Conservation (phyloP, 805 yeast species). For the Jamesozyma piceae region DNA sequence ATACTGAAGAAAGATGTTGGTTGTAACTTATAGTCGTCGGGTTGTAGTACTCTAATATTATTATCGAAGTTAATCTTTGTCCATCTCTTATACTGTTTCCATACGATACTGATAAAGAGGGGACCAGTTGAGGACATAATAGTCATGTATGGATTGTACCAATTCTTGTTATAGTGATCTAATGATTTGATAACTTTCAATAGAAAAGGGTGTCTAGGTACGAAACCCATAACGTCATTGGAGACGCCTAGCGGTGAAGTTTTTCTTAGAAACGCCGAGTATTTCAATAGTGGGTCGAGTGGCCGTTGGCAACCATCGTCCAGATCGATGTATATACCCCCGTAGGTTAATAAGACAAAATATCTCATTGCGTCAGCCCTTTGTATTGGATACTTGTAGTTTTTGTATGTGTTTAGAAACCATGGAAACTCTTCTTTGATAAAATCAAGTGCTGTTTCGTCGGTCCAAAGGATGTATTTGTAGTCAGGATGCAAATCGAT, state of each 20-base stretch:
- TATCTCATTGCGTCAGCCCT: constrained; percentile 87
- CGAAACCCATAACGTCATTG: constrained; percentile 85
- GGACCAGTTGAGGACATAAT: constrained; percentile 95
- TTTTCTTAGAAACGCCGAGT: constrained; percentile 76
- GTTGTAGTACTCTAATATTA: constrained; percentile 53
- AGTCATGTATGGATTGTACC: constrained; percentile 79
- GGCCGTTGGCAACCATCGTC: constrained; percentile 77
- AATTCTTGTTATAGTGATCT: constrained; percentile 54
- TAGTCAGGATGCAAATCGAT: constrained; percentile 75
- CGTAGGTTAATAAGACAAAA: constrained; percentile 70
- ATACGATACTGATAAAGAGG: constrained; percentile 67
- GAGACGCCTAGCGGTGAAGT: constrained; percentile 86
- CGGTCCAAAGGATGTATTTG: constrained; percentile 83
- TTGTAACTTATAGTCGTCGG: constrained; percentile 57
- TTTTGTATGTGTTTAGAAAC: constrained; percentile 72
- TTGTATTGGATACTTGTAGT: constrained; percentile 70
- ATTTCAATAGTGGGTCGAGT: constrained; percentile 68
- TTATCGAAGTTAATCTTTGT: constrained; percentile 30
- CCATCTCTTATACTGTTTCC: constrained; percentile 80
- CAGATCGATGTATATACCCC: constrained; percentile 82
- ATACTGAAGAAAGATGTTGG: constrained; percentile 57
- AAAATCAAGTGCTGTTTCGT: constrained; percentile 68
- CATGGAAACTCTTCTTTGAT: constrained; percentile 74
- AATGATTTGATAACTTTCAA: constrained; percentile 55
- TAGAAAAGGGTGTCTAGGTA: constrained; percentile 81